Conservation (phyloP, 1,139 yeast genomes). For the Geotrichum phurueaensis region DNA sequence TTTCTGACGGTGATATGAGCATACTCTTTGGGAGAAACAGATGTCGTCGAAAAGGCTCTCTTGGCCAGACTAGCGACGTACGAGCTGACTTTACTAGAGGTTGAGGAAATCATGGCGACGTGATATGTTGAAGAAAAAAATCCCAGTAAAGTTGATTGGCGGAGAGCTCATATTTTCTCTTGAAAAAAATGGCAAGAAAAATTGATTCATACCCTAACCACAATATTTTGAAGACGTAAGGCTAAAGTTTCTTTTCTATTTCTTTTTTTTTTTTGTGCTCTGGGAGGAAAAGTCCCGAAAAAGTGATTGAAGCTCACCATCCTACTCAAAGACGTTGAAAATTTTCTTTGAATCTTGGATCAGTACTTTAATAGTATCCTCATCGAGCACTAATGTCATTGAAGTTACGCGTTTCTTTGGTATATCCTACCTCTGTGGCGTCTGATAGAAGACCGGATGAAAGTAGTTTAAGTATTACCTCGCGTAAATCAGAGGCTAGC, state of each 20-base stretch:
- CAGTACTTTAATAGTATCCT: neutral
- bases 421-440: slow-evolving; percentile 7
- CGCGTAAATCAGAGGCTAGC: neutral
- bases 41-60: slow-evolving; percentile 20
- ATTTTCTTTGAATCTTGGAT: neutral
- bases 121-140: neutral
- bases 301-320: neutral
- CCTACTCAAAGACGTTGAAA: neutral
- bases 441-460: neutral
- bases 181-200: neutral
- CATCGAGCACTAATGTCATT: slow-evolving; percentile 7
- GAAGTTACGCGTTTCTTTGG: slow-evolving; percentile 12
- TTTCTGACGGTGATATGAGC: slow-evolving; percentile 34
- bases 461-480: neutral
- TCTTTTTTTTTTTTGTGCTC: neutral
- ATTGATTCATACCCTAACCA: neutral
- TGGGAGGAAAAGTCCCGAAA: neutral
- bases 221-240: neutral
- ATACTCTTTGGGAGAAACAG: slow-evolving; percentile 21
- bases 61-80: slow-evolving; percentile 4
- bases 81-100: neutral
- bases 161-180: neutral
- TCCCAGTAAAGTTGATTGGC: neutral
- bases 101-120: slow-evolving; percentile 5
- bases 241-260: neutral